Evolutionary conservation across 768 basidiomycete genomes (phyloP).

Genomic region (Suillus variegatus): DNA sequence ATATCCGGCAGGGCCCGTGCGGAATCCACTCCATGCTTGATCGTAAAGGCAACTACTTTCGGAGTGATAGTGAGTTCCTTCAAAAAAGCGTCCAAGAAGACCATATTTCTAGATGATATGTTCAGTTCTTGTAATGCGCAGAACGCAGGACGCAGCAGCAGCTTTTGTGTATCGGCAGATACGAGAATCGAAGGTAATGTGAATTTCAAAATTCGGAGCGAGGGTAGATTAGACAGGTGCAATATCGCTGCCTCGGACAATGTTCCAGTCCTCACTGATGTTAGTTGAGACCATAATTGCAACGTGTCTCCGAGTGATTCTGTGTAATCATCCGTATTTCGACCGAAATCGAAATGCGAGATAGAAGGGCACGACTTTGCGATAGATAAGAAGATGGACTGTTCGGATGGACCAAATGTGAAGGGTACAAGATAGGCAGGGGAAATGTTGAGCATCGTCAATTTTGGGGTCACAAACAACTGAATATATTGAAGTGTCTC

Average conservation of each 20-base stretch:
- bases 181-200: background rate
- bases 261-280: background rate
- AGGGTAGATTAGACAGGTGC: background rate
- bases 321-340: background rate
- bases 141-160: background rate
- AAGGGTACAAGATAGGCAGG: background rate
- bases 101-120: background rate
- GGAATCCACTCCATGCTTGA: background rate
- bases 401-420: background rate
- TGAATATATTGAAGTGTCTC: background rate
- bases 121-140: background rate
- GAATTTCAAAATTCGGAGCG: background rate
- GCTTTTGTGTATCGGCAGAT: background rate
- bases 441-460: background rate
- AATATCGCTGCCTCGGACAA: background rate
- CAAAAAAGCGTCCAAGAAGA: background rate
- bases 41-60: background rate
- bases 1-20: background rate
- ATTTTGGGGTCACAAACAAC: background rate
- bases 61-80: background rate
- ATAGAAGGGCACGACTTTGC: background rate
- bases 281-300: background rate
- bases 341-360: background rate
- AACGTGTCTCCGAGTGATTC: background rate
- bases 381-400: background rate